Evolutionary conservation across 441 rosid species (phyloP).

Genomic region (Populus hybrid): DNA sequence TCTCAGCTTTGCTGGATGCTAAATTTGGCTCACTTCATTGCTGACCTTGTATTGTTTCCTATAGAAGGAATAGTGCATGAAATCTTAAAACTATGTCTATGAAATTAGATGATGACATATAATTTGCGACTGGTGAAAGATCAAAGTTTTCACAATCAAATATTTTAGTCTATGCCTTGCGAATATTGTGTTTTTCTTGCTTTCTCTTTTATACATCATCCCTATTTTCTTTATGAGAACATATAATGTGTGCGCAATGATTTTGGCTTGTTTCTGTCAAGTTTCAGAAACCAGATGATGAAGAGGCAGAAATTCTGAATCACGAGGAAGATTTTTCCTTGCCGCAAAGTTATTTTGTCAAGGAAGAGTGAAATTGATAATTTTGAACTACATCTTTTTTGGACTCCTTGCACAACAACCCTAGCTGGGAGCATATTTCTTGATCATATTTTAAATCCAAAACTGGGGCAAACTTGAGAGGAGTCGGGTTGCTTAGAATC

Average conservation of each 20-base stretch:
- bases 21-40: neutral
- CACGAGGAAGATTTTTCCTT: conserved; percentile 86
- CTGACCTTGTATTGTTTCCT: neutral
- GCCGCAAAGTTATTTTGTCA: conserved; percentile 79
- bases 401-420: neutral
- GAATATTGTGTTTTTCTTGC: neutral
- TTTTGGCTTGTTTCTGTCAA: neutral
- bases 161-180: neutral
- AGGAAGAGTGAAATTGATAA: conserved; percentile 50
- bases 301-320: conserved; percentile 67
- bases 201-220: neutral
- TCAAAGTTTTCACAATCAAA: neutral
- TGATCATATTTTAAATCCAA: neutral
- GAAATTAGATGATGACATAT: neutral
- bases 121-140: neutral
- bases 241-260: conserved; percentile 1
- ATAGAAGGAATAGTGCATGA: neutral
- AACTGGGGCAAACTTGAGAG: conserved; percentile 5
- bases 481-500: neutral
- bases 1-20: neutral
- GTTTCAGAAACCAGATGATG: conserved; percentile 85
- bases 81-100: neutral
- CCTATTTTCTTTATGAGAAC: neutral
- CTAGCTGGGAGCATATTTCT: neutral
- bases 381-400: neutral